Base-by-base conservation (phyloP, 306 rosid species). In the Dalbergia cultrata region DNA sequence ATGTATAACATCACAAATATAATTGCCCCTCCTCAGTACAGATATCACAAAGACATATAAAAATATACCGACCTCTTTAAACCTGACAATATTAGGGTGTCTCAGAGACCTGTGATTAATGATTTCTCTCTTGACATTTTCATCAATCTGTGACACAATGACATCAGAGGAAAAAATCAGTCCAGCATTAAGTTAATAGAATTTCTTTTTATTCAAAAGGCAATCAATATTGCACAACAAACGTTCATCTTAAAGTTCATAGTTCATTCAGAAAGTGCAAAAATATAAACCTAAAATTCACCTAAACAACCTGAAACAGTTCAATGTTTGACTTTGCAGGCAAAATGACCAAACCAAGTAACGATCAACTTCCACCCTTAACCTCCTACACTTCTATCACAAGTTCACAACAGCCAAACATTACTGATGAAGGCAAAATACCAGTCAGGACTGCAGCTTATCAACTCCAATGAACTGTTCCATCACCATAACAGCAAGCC, bases 101-200 rank as follows among this genome's bases (percentile, higher is more conserved):
- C 99, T 95, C 85, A 95, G 52, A 59, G 97, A 92, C 90, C 99
- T 89, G 76, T 95, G 99, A 85, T 93, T 95, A 70, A 95, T 95
- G 73, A 95, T 95, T 81, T 95, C 99, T 73, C 99, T 88, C 81
- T 86, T 91, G 26, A 95, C 99, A 90, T 95, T 95, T 78, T 86
- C 99, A 83, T 95, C 99, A 76, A 95, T 95, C 99, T 95, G 90
- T 82, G 78, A 65, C 71, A 75, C 83, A 83, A 37, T 22, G 72
- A 64, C 80, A 85, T 26, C 16, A 59, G 62, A 53, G 17, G 4
- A 76, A 37, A 79, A 70, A 71, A 8, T 34, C 7, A 70, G 69
- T n/a, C 49, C 56, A 59, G 67, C 43, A 67, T n/a, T 17, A 14
- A 65, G 17, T 66, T 35, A 45, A 26, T 0, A 33, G 19, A 53